Conservation (phyloP, 495 filamentous ascomycete genomes). For the Trichodelitschia bisporula region DNA sequence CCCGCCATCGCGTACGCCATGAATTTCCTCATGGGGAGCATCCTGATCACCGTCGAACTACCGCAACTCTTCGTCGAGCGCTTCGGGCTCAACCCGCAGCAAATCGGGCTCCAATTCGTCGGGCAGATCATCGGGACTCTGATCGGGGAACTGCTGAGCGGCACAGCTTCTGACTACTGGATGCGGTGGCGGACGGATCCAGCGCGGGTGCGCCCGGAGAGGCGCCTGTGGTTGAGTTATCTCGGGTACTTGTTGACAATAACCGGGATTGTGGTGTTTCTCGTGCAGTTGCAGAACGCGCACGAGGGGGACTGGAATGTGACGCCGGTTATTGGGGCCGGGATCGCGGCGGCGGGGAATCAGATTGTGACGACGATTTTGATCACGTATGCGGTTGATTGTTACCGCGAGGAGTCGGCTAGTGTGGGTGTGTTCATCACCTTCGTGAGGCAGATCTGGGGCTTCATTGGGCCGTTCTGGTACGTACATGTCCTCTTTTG, state of each 20-base stretch:
- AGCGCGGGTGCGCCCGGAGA: constrained; percentile 17
- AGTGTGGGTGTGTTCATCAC: constrained; percentile 32
- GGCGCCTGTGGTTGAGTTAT: constrained; percentile 29
- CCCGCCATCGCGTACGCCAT: constrained; percentile 26
- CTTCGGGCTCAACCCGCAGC: constrained; percentile 25
- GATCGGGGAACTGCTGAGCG: constrained; percentile 29
- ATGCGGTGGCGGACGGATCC: constrained; percentile 17
- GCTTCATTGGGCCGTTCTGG: constrained; percentile 33
- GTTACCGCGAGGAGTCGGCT: constrained; percentile 22
- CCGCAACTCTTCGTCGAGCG: constrained; percentile 25
- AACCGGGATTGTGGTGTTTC: constrained; percentile 25
- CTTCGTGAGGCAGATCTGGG: constrained; percentile 27
- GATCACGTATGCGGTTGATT: constrained; percentile 28
- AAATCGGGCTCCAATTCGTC: constrained; percentile 27
- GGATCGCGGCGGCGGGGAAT: constrained; percentile 25
- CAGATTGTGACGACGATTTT: constrained; percentile 30
- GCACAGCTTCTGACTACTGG: constrained; percentile 22
- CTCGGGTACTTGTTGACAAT: constrained; percentile 22
- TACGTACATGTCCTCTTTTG: constrained; percentile 11
- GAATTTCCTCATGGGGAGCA: constrained; percentile 23
- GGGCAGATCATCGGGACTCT: constrained; percentile 27
- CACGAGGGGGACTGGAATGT: constrained; percentile 20
- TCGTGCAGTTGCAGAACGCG: constrained; percentile 19
- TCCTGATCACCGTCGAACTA: constrained; percentile 26
- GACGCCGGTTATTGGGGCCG: constrained; percentile 24